Base-by-base conservation (phyloP, 768 basidiomycete genomes). In the Pluteus cervinus region DNA sequence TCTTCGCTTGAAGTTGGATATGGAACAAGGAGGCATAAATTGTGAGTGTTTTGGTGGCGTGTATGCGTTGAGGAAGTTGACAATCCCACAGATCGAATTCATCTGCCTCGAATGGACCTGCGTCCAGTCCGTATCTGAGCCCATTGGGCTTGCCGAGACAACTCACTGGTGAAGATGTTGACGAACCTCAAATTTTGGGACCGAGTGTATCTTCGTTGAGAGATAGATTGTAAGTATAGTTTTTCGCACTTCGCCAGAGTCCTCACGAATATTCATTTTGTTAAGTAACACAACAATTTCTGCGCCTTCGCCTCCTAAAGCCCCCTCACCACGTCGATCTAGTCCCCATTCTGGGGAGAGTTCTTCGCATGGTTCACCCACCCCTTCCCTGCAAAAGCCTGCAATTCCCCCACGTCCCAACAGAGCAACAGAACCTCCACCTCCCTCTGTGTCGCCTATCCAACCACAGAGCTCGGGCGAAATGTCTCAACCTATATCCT, bases 171-270 rank as follows among this genome's bases (percentile, higher is more conserved):
- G 14, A 17, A 20, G 37, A 18, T 23, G 11, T 17, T 18, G 24
- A 15, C 4, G 36, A 16, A 16, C 21, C 30, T 5, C 32, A 40
- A 21, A n/a, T n/a, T n/a, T n/a, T n/a, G n/a, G n/a, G n/a, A 23
- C 45, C 43, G 14, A 48, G 56, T 29, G 67, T 74, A 1, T 52
- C 71, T 9, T 66, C 70, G 2, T 53, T 72, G 40, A 63, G 68
- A 39, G 64, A 49, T 41, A 63, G 57, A 49, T 70, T 76, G 76
- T 79, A 59, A 62, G 75, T 71, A 5, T n/a, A 15, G 25, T 1
- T 39, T 39, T 28, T 28, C 28, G 5, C 11, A 12, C 6, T 26
- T 8, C n/a, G 14, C 18, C 29, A 28, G 2, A 25, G 21, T 32
- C n/a, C n/a, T n/a, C n/a, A n/a, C n/a, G n/a, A n/a, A n/a, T 22